phyloP scores from a whole-genome alignment of 2,329 filamentous ascomycete genomes.

The Trichoderma atroviride region DNA sequence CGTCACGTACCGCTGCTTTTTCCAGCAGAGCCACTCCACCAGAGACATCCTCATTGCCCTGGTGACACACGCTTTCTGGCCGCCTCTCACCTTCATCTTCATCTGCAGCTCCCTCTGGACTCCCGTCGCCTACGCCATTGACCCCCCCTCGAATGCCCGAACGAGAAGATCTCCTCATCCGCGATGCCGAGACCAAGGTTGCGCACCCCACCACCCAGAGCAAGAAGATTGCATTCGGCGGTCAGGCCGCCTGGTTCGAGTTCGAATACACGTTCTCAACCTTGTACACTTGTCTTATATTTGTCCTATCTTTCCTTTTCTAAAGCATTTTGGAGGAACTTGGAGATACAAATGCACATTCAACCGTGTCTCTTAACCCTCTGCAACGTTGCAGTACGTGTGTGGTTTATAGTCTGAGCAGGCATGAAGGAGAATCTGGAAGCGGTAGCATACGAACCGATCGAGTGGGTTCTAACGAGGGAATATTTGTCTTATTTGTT shows the following conservation, averaged over 20 bases:
- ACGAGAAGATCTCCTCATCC: conserved; percentile 57
- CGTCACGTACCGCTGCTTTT: conserved; percentile 55
- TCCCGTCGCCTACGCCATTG: conserved; percentile 62
- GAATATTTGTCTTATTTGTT: conserved; percentile 5
- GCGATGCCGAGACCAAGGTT: conserved; percentile 58
- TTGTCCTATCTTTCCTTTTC: conserved; percentile 46
- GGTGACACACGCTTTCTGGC: conserved; percentile 64
- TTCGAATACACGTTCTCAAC: conserved; percentile 56
- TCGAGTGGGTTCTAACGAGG: conserved; percentile 4
- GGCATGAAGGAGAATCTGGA: not conserved
- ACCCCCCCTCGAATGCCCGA: conserved; percentile 62
- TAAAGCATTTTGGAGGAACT: conserved; percentile 24
- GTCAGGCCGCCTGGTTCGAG: conserved; percentile 59
- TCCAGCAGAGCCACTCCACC: conserved; percentile 39
- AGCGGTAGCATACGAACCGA: conserved; percentile 14
- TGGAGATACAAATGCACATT: conserved; percentile 17
- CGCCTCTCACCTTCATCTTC: conserved; percentile 60
- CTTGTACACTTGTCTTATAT: conserved; percentile 52
- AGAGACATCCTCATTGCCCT: conserved; percentile 53
- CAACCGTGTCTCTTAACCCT: not conserved
- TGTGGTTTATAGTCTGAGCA: not conserved
- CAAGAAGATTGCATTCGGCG: conserved; percentile 59
- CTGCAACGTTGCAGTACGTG: conserved; percentile 1
- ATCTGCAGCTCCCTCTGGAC: conserved; percentile 59
- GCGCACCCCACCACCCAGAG: conserved; percentile 53